Evolutionary conservation across 352 stramenopile genomes (phyloP), one percentile per base, ranked within the genome.

Genomic region (Pythium phragmitis): DNA sequence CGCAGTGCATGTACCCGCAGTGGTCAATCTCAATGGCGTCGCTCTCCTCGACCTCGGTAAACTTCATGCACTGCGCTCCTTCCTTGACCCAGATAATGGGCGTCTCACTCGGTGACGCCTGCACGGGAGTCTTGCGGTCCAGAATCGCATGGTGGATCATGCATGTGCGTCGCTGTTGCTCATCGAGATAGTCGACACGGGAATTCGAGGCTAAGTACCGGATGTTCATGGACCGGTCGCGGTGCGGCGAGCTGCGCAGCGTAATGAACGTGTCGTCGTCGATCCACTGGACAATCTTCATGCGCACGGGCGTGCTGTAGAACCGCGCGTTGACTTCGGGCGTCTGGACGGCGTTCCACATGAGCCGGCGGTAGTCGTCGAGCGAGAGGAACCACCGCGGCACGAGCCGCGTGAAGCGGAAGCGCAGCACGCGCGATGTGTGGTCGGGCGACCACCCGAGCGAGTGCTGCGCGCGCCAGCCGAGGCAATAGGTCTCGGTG

Each of bases 61-160:
- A 69, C 16, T 50, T 60, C 52, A 73, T 63, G 46, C n/a, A 49
- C 57, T 65, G 56, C 11, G 28, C 14, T 23, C 67, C 67, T 41
- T 73, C 57, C 23, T 73, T 73, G 50, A 67, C 52, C 67, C 67
- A 73, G n/a, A 63, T 28, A 17, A 72, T 57, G 3, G 64, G 43
- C 36, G 16, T n/a, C 14, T 57, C 23, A 23, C 34, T 39, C 7
- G 26, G 14, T 34, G 42, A 7, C 2, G 37, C 9, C 30, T 50
- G 28, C 33, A 46, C 41, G 14, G 51, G 66, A 6, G 45, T 41
- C 43, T 58, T 26, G 9, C 36, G 54, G 50, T 69, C 57, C 14
- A 67, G 11, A 9, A 67, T 70, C 43, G 26, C 49, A 45, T 66
- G 57, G 43, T 62, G 45, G 46, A 66, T 61, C 36, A 66, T 63